Base-by-base conservation (phyloP, 169 alveolate species). In the Condylostoma magnum region DNA sequence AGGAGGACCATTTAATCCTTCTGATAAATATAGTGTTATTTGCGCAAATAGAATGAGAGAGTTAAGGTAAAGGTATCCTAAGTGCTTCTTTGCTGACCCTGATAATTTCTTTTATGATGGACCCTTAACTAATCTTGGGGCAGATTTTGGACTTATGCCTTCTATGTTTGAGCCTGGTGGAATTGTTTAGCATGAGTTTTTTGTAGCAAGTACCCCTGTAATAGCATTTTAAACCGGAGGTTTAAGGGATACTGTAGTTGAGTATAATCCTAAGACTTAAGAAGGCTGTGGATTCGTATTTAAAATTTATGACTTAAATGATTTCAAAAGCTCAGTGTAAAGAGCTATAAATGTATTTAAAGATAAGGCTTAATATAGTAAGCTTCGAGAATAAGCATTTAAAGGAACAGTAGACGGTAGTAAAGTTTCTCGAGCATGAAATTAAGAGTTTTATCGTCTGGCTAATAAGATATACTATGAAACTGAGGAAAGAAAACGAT, bases 141-240 rank as follows among this genome's bases (percentile, higher is more conserved):
- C 94, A 38, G 97, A 95, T 68, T 93, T 83, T 51, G 97, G 96
- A 22, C 76, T 95, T 36, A 95, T 95, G 98, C 98, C 98, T 54
- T 82, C 94, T 2, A 52, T 81, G 41, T 95, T 95, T 76, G 98
- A 95, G 79, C 98, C 98, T 5, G 97, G 97, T 34, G 98, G 98
- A 53, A 95, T 95, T 47, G 97, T 95, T 0, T 89, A 95, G 83
- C 98, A 95, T 72, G 98, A 95, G 70, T 95, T 95, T 85, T 95
- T 95, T 60, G 87, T 93, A 22, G 97, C 95, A 10, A 85, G 94
- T 37, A 95, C 98, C 6, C 98, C 98, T 31, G 98, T 93, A 41
- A 82, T 95, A 37, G 97, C 97, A n/a, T 90, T 79, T 75, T 83
- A 86, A 69, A 95, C 98, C 4, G 98, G 98, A 10, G 97, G 97